phyloP scores from a whole-genome alignment of 1,284 basidiomycete genomes.

The Cryptococcus sp. region DNA sequence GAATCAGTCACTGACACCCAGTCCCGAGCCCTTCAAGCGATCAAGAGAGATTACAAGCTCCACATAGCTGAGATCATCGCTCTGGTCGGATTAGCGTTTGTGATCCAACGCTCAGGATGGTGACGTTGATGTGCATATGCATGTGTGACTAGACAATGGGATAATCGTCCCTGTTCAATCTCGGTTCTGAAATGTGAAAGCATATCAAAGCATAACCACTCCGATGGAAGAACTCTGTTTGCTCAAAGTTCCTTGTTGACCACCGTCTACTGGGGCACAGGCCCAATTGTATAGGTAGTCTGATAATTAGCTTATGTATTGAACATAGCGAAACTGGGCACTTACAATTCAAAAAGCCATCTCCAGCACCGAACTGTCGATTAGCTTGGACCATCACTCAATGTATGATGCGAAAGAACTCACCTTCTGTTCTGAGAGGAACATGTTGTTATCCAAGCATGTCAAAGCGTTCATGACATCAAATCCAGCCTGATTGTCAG shows the following conservation, averaged over 20 bases:
- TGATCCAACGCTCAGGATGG: constrained; percentile 18
- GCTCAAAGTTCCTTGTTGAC: constrained; percentile 25
- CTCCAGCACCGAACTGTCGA: constrained; percentile 77
- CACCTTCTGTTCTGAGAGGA: constrained; percentile 78
- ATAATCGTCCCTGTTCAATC: not conserved
- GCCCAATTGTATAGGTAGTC: constrained; percentile 91
- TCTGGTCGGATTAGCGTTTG: constrained; percentile 16
- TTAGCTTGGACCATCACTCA: not conserved
- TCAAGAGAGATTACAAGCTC: constrained; percentile 14
- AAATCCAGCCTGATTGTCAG: constrained; percentile 61
- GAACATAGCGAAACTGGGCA: not conserved
- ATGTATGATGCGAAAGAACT: constrained; percentile 14
- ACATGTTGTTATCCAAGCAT: constrained; percentile 84
- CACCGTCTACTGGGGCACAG: constrained; percentile 70
- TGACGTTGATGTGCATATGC: constrained; percentile 1
- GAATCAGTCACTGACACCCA: not conserved
- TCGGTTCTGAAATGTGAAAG: not conserved
- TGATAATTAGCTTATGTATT: constrained; percentile 9
- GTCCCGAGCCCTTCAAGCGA: constrained; percentile 6
- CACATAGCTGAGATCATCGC: constrained; percentile 13
- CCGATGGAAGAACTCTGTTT: constrained; percentile 43
- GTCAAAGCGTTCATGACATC: constrained; percentile 96
- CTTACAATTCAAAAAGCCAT: constrained; percentile 64
- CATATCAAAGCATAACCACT: constrained; percentile 46
- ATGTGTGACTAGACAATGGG: not conserved